phyloP scores from a whole-genome alignment of 1,139 yeast species.

The Candida albicans region DNA sequence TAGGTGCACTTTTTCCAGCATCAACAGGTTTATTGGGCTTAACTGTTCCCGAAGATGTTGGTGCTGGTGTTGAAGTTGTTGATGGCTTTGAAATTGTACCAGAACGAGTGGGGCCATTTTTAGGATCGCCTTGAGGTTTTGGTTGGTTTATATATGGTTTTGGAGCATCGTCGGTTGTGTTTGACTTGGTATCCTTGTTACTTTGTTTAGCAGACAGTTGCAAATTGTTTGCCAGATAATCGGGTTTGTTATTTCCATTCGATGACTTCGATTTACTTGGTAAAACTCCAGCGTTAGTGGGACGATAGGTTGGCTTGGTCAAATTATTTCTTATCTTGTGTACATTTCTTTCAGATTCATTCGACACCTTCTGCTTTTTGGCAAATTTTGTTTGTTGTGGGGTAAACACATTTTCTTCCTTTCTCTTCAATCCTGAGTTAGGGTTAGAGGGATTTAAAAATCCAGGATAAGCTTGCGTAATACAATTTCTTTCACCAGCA shows the following conservation, averaged over 20 bases:
- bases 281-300: slow-evolving; percentile 6
- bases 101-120: slow-evolving; percentile 7
- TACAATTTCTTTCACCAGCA: slow-evolving; percentile 51
- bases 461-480: slow-evolving; percentile 39
- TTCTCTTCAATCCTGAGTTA: slow-evolving; percentile 2
- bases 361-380: slow-evolving; percentile 4
- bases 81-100: slow-evolving; percentile 4
- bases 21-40: too few species aligned
- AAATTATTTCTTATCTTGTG: background rate
- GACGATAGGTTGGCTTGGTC: slow-evolving; percentile 1
- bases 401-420: background rate
- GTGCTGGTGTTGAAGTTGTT: slow-evolving; percentile 5
- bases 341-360: background rate
- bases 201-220: too few species aligned
- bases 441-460: slow-evolving; percentile 23
- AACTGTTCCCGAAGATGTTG: background rate
- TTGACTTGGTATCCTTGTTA: too few species aligned
- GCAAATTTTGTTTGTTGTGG: background rate
- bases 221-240: too few species aligned
- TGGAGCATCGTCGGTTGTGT: background rate
- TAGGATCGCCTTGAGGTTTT: background rate
- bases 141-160: slow-evolving; percentile 1
- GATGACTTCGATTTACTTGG: background rate
- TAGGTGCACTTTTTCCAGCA: too few species aligned
- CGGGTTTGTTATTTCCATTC: too few species aligned